Evolutionary conservation across 352 stramenopile species (phyloP).

Genomic region (Pythium oligandrum): DNA sequence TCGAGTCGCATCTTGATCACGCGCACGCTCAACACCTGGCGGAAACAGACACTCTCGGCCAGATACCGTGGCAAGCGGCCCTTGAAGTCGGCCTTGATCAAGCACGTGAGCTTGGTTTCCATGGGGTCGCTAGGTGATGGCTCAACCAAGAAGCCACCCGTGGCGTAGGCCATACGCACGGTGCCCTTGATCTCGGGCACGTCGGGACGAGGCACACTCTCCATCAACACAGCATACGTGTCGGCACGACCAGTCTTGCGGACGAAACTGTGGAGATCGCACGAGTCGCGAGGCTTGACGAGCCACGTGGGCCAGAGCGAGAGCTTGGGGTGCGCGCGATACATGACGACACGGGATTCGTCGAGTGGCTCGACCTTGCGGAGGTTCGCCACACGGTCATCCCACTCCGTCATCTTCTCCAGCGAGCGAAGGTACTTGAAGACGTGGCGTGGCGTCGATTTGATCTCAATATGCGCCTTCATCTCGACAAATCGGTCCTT

Average conservation of each 20-base stretch:
- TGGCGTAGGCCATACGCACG: slow-evolving; percentile 70
- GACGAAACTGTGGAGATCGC: slow-evolving; percentile 76
- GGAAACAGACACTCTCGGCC: slow-evolving; percentile 71
- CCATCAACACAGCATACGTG: slow-evolving; percentile 63
- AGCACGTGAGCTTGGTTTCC: slow-evolving; percentile 18
- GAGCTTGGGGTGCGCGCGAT: slow-evolving; percentile 59
- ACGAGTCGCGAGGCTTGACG: slow-evolving; percentile 75
- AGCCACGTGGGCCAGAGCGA: slow-evolving; percentile 78
- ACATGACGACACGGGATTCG: slow-evolving; percentile 58
- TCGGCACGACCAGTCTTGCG: slow-evolving; percentile 53
- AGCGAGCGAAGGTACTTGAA: slow-evolving; percentile 51
- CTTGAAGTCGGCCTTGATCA: slow-evolving; percentile 26
- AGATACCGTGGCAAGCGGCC: slow-evolving; percentile 58
- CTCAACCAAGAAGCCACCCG: slow-evolving; percentile 66
- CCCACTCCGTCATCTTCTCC: slow-evolving; percentile 38
- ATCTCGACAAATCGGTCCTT: slow-evolving; percentile 67
- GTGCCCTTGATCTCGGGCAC: slow-evolving; percentile 64
- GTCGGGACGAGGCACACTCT: slow-evolving; percentile 60
- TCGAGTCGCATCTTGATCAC: slow-evolving; percentile 48
- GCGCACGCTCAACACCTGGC: slow-evolving; percentile 63
- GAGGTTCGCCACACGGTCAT: slow-evolving; percentile 28
- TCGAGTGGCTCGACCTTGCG: slow-evolving; percentile 62
- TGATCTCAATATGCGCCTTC: slow-evolving; percentile 56
- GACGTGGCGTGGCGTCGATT: slow-evolving; percentile 34
- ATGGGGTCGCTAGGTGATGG: slow-evolving; percentile 21